phyloP scores from a whole-genome alignment of 2,329 filamentous ascomycete genomes.

The Thielaviopsis cerberus region DNA sequence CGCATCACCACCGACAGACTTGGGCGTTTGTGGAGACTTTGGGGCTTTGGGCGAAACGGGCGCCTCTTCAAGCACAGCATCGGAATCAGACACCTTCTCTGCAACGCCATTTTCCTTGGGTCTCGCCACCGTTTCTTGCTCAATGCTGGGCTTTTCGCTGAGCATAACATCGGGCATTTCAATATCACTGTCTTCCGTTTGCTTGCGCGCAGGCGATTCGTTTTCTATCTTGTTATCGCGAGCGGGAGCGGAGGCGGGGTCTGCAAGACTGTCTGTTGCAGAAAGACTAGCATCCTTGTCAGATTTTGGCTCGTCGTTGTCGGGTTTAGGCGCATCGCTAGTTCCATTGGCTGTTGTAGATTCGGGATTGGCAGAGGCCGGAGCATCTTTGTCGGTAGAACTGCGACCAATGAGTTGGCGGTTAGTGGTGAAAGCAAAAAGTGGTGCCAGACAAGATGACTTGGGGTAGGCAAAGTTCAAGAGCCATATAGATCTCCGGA shows the following conservation, averaged over 20 bases:
- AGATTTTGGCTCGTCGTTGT: not conserved
- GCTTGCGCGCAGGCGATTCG: not conserved
- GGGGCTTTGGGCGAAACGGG: conserved; percentile 6
- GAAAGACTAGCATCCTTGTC: not conserved
- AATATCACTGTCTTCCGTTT: not conserved
- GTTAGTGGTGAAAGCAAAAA: not conserved
- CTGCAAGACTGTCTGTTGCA: not conserved
- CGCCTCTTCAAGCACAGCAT: not conserved
- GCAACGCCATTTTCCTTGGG: not conserved
- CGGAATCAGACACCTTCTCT: not conserved
- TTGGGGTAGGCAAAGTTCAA: too few relatives aligned
- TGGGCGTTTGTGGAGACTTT: conserved; percentile 15
- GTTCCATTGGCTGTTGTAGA: not conserved
- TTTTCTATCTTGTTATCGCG: not conserved
- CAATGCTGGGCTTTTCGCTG: not conserved
- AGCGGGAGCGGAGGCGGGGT: not conserved
- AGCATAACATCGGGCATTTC: not conserved
- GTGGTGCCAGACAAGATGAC: too few relatives aligned
- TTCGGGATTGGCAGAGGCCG: not conserved
- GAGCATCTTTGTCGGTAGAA: not conserved
- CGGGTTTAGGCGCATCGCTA: not conserved
- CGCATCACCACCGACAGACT: conserved; percentile 23
- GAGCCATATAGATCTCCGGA: too few relatives aligned
- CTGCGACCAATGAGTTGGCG: not conserved
- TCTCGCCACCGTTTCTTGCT: not conserved